These are phyloP conservation scores for Karstenula rhodostoma DNA, from an alignment of 2,329 filamentous ascomycete genomes.

Conservation along the genomic window DNA sequence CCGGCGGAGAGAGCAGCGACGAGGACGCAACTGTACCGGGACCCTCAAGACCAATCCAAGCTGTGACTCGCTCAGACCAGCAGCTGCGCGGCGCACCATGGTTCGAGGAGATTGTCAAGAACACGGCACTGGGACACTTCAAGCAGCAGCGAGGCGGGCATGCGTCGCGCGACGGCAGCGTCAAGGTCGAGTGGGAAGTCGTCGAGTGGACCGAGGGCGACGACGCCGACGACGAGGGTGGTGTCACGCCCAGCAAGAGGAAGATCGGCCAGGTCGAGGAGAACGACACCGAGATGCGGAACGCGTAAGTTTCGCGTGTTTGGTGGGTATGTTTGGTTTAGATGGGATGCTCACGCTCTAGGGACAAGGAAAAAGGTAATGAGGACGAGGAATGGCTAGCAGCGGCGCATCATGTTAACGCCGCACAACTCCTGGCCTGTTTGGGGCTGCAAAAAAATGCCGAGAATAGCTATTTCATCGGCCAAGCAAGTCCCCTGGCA, in stretches of 20 bases:
- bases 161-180: slow-evolving; percentile 68
- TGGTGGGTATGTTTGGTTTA: slow-evolving; percentile 19
- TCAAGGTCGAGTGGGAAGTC: slow-evolving; percentile 83
- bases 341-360: slow-evolving; percentile 40
- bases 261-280: slow-evolving; percentile 43
- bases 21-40: slow-evolving; percentile 34
- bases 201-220: slow-evolving; percentile 67
- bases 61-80: slow-evolving; percentile 31
- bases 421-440: neutral
- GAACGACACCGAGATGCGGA: slow-evolving; percentile 44
- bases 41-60: slow-evolving; percentile 24
- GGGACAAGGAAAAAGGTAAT: slow-evolving; percentile 22
- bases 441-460: neutral
- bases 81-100: slow-evolving; percentile 72
- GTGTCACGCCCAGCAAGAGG: slow-evolving; percentile 39
- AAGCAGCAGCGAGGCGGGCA: slow-evolving; percentile 68
- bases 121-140: slow-evolving; percentile 74
- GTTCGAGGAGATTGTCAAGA: slow-evolving; percentile 83
- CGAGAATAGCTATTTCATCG: neutral
- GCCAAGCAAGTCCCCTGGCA: neutral
- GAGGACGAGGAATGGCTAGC: neutral
- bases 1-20: slow-evolving; percentile 47
- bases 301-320: slow-evolving; percentile 22
- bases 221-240: slow-evolving; percentile 47
- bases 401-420: neutral